Evolutionary conservation across 2,329 filamentous ascomycete genomes (phyloP).

Genomic region (Cladosporium sp.): DNA sequence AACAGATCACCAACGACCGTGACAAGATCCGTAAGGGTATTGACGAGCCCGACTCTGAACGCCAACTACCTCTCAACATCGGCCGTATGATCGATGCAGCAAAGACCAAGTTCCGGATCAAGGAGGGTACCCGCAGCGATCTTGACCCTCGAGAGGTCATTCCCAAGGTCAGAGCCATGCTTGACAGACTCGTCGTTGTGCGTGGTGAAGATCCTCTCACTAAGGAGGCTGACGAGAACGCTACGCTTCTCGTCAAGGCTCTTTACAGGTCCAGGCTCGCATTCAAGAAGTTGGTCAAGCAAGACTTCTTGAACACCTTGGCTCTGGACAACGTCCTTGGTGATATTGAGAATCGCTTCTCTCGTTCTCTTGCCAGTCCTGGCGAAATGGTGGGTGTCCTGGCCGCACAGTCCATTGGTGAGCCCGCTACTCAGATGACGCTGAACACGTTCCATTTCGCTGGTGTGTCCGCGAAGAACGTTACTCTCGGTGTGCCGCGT

Average conservation of each 20-base stretch:
- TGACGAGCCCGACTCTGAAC: constrained; percentile 74
- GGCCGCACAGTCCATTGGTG: constrained; percentile 96
- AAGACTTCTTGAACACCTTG: constrained; percentile 81
- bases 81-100: constrained; percentile 86
- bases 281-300: constrained; percentile 85
- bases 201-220: constrained; percentile 81
- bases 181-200: constrained; percentile 77
- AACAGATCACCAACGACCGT: constrained; percentile 70
- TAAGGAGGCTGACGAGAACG: constrained; percentile 77
- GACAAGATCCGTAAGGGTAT: constrained; percentile 66
- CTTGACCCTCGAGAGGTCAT: constrained; percentile 85
- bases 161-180: constrained; percentile 67
- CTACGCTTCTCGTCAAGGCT: constrained; percentile 88
- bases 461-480: constrained; percentile 99
- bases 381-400: constrained; percentile 99
- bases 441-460: constrained; percentile 99
- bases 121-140: constrained; percentile 79
- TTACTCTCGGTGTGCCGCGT: constrained; percentile 96
- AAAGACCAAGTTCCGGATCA: constrained; percentile 85
- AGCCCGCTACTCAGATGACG: constrained; percentile 98
- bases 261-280: constrained; percentile 83
- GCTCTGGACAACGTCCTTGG: constrained; percentile 91
- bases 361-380: constrained; percentile 77
- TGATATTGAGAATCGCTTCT: constrained; percentile 84
- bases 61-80: constrained; percentile 91